phyloP scores from a whole-genome alignment of 495 filamentous ascomycete species.

The Mycothermus thermophilus region DNA sequence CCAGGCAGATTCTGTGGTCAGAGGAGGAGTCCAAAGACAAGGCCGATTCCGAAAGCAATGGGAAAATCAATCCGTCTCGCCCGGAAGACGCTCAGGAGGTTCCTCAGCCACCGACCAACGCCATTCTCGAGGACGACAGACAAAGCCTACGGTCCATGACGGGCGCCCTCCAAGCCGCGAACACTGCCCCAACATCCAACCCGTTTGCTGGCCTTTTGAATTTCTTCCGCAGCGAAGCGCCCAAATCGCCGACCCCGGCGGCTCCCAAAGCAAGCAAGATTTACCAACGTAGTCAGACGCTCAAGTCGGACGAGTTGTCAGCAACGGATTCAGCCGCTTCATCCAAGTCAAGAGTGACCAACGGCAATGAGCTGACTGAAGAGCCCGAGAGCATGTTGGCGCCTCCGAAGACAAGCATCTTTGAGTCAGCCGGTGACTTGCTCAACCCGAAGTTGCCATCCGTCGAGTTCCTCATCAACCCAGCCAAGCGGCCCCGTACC shows the following conservation, averaged over 20 bases:
- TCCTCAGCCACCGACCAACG: slow-evolving; percentile 44
- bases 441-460: slow-evolving; percentile 81
- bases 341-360: slow-evolving; percentile 25
- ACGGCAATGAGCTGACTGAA: slow-evolving; percentile 30
- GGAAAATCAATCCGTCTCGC: slow-evolving; percentile 12
- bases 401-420: slow-evolving; percentile 85
- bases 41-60: slow-evolving; percentile 12
- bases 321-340: slow-evolving; percentile 20
- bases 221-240: slow-evolving; percentile 38
- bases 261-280: slow-evolving; percentile 49
- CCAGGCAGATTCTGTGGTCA: slow-evolving; percentile 22
- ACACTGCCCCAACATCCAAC: slow-evolving; percentile 17
- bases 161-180: slow-evolving; percentile 8
- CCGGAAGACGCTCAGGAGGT: slow-evolving; percentile 31
- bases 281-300: slow-evolving; percentile 64
- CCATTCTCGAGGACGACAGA: slow-evolving; percentile 39
- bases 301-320: slow-evolving; percentile 32
- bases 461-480: slow-evolving; percentile 65
- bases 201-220: slow-evolving; percentile 49
- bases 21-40: slow-evolving; percentile 15
- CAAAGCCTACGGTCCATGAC: slow-evolving; percentile 28
- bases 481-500: slow-evolving; percentile 67
- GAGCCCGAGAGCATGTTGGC: slow-evolving; percentile 36
- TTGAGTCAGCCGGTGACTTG: slow-evolving; percentile 86
- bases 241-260: slow-evolving; percentile 19